phyloP scores from a whole-genome alignment of 2,329 filamentous ascomycete genomes.

The Rugonectria rugulosa region DNA sequence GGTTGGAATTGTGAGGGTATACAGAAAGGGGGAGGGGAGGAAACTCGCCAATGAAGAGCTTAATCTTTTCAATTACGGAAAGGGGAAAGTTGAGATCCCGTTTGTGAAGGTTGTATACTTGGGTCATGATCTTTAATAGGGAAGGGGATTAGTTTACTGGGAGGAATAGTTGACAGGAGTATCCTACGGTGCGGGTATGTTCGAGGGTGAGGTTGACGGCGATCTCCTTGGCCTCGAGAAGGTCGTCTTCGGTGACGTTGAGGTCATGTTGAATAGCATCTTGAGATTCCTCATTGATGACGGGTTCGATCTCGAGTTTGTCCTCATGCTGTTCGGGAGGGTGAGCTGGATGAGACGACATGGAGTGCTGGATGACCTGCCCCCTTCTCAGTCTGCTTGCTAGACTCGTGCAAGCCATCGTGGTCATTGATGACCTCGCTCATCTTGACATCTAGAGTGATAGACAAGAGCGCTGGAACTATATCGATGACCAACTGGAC shows the following conservation, averaged over 20 bases:
- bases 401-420: too few relatives aligned
- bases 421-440: too few relatives aligned
- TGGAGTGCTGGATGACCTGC: too few relatives aligned
- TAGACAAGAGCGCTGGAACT: too few relatives aligned
- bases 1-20: not conserved
- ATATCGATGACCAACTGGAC: too few relatives aligned
- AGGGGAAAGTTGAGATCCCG: conserved; percentile 50
- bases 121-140: conserved; percentile 44
- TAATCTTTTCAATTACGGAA: conserved; percentile 44
- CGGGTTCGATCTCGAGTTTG: too few relatives aligned
- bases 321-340: too few relatives aligned
- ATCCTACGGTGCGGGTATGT: conserved; percentile 41
- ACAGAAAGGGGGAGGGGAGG: not conserved
- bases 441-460: too few relatives aligned
- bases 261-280: conserved; percentile 35
- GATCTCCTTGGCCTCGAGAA: conserved; percentile 52
- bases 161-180: not conserved
- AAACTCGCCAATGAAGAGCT: conserved; percentile 45
- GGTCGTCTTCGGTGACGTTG: conserved; percentile 51
- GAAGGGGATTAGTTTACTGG: not conserved
- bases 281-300: too few relatives aligned
- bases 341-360: too few relatives aligned
- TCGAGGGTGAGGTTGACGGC: conserved; percentile 46
- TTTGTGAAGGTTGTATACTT: conserved; percentile 44
- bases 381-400: too few relatives aligned